Conservation (phyloP, 2,329 filamentous ascomycete genomes). For the Mollisiaceae sp. region DNA sequence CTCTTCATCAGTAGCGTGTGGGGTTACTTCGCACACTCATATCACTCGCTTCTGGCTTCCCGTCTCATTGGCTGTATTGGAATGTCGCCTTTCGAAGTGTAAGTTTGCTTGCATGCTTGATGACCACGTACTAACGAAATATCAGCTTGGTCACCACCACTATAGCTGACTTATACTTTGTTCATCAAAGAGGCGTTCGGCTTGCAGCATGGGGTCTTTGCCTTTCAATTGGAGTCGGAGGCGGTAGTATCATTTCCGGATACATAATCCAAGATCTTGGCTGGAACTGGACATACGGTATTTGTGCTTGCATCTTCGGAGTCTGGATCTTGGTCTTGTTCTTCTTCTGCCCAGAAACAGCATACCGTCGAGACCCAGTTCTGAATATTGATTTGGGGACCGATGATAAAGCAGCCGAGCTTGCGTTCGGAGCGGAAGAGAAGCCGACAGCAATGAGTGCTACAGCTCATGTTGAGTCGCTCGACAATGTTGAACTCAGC, state of each 20-base stretch:
- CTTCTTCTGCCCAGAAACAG: slow-evolving; percentile 50
- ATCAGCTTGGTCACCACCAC: slow-evolving; percentile 25
- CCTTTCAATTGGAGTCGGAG: slow-evolving; percentile 22
- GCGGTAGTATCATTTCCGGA: slow-evolving; percentile 44
- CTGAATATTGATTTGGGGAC: slow-evolving; percentile 28
- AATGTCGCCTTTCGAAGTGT: slow-evolving; percentile 28
- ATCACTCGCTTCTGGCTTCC: slow-evolving; percentile 23
- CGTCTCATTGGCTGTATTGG: slow-evolving; percentile 27
- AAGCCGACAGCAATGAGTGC: slow-evolving; percentile 6
- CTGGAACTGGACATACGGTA: slow-evolving; percentile 41
- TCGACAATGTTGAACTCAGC: not conserved
- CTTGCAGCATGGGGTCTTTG: slow-evolving; percentile 32
- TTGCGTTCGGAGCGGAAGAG: slow-evolving; percentile 7
- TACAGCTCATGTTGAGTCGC: slow-evolving; percentile 9
- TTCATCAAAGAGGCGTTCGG: slow-evolving; percentile 28
- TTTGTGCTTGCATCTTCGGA: slow-evolving; percentile 47
- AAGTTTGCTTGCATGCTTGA: slow-evolving; percentile 10
- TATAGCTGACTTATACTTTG: slow-evolving; percentile 28
- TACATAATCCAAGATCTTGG: slow-evolving; percentile 44
- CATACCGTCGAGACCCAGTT: slow-evolving; percentile 35
- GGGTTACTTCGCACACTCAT: slow-evolving; percentile 26
- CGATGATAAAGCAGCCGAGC: slow-evolving; percentile 23
- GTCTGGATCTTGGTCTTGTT: slow-evolving; percentile 46
- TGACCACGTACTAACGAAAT: not conserved
- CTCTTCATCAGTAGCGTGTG: slow-evolving; percentile 28